Base-by-base conservation (phyloP, 1,284 basidiomycete genomes). In the Naganishia liquefaciens region DNA sequence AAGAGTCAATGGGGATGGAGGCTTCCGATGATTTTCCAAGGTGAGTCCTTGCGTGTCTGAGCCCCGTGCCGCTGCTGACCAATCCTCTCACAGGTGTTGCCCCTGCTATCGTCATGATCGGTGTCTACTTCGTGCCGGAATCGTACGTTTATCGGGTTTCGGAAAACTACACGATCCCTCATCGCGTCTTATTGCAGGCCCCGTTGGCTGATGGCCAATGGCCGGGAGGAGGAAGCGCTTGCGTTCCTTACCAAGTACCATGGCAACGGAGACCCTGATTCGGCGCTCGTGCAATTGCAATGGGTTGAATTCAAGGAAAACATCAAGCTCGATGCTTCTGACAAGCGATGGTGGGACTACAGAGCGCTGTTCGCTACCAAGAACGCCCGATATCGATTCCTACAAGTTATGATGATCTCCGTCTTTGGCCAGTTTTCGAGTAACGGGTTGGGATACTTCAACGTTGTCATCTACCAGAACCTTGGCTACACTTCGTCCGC, bases 281-380 rank as follows among this genome's bases (percentile, higher is more conserved):
- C 65, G n/a, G 50, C 64, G 37, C 74, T 82, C 42, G 83, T 82
- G 27, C 72, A 75, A 40, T 78, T 86, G 11, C 82, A 86, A 72
- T 82, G 81, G 79, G 79, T 76, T 52, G 86, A 87, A 72, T 84
- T 84, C 72, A 80, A 83, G 68, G 83, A 84, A 68, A 74, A 80
- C 9, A 83, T 86, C 64, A 76, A 78, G 43, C 67, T 82, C 7
- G 81, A 85, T 70, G 52, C 51, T 17, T 82, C 83, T 17, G 85
- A 87, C 75, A 87, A 87, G 75, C 79, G 83, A 61, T 86, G 84
- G 84, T 85, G 82, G 81, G 76, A 78, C 67, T 76, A 83, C 77
- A 75, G 83, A 27, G 80, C 82, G 4, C 68, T 85, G 28, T 83
- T 85, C 76, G 77, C 52, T 49, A 82, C 78, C 37, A 73, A 73